Percentiles rank a stretch among this genome's conserved stretches.
Evolutionary conservation across 1,284 basidiomycete species (phyloP).

Genomic region (Neonothopanus nambi): DNA sequence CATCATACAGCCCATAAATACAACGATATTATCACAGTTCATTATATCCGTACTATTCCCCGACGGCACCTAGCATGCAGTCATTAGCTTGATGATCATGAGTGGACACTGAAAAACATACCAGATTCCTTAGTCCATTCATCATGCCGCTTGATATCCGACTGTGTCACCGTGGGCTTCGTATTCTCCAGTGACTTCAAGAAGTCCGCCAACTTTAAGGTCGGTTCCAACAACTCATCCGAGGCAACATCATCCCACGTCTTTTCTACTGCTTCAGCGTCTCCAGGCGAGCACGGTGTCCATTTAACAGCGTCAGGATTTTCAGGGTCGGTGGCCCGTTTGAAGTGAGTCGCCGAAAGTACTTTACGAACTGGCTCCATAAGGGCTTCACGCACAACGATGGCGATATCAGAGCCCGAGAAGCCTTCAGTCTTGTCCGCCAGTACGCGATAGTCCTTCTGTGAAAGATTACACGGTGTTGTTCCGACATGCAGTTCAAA

Average conservation of each 20-base stretch:
- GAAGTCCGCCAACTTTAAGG: constrained; percentile 82
- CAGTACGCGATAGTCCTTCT: constrained; percentile 80
- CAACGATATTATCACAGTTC: no score
- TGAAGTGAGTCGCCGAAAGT: constrained; percentile 95
- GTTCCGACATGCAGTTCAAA: constrained; percentile 95
- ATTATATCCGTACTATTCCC: no score
- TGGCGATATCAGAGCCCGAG: constrained; percentile 94
- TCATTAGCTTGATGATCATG: no score
- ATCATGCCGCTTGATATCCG: constrained; percentile 90
- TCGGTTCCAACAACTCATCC: constrained; percentile 89
- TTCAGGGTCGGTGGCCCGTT: constrained; percentile 46
- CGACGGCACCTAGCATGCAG: no score
- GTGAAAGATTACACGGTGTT: constrained; percentile 84
- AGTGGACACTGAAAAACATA: not conserved
- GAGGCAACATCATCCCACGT: constrained; percentile 91
- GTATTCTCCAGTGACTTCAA: constrained; percentile 81
- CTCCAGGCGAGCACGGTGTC: constrained; percentile 97
- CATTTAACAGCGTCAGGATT: constrained; percentile 50
- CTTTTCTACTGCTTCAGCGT: constrained; percentile 85
- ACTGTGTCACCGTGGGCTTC: constrained; percentile 86
- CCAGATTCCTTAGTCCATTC: constrained; percentile 92
- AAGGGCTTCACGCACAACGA: constrained; percentile 93
- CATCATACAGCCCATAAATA: no score
- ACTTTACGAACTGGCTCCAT: constrained; percentile 99
- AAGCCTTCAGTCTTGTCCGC: constrained; percentile 92